These are phyloP conservation scores for Priceomyces medius DNA, from an alignment of 805 yeast species.

Conservation along the genomic window DNA sequence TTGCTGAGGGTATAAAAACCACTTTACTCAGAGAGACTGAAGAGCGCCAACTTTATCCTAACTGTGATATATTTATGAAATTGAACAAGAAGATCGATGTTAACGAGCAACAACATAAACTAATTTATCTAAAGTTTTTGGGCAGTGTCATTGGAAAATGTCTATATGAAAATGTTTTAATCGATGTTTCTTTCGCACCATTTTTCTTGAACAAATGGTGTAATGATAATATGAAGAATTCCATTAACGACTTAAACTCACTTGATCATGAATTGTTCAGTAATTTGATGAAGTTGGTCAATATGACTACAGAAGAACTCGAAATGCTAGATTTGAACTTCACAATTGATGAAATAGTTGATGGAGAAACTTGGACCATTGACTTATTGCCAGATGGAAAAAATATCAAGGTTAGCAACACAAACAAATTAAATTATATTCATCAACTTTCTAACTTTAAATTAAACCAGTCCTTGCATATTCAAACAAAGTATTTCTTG, in stretches of 20 bases:
- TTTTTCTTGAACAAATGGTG: slow-evolving; percentile 75
- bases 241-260: slow-evolving; percentile 76
- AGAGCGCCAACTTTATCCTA: slow-evolving; percentile 71
- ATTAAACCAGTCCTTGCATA: slow-evolving; percentile 58
- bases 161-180: slow-evolving; percentile 74
- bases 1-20: slow-evolving; percentile 59
- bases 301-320: slow-evolving; percentile 55
- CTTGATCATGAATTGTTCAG: slow-evolving; percentile 67
- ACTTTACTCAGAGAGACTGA: slow-evolving; percentile 42
- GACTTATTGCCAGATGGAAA: slow-evolving; percentile 66
- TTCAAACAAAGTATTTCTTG: slow-evolving; percentile 62
- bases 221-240: slow-evolving; percentile 47
- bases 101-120: slow-evolving; percentile 23
- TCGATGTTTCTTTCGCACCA: slow-evolving; percentile 83
- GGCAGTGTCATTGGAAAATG: slow-evolving; percentile 90
- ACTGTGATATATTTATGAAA: slow-evolving; percentile 49
- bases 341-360: slow-evolving; percentile 53
- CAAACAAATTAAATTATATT: slow-evolving; percentile 70
- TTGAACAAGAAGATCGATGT: slow-evolving; percentile 30
- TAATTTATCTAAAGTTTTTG: slow-evolving; percentile 52
- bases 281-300: slow-evolving; percentile 61
- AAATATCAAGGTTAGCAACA: slow-evolving; percentile 50
- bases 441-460: slow-evolving; percentile 78
- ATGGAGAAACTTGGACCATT: slow-evolving; percentile 38
- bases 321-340: slow-evolving; percentile 64